phyloP scores from a whole-genome alignment of 164 flowering plant species.

The Dillenia turbinata region DNA sequence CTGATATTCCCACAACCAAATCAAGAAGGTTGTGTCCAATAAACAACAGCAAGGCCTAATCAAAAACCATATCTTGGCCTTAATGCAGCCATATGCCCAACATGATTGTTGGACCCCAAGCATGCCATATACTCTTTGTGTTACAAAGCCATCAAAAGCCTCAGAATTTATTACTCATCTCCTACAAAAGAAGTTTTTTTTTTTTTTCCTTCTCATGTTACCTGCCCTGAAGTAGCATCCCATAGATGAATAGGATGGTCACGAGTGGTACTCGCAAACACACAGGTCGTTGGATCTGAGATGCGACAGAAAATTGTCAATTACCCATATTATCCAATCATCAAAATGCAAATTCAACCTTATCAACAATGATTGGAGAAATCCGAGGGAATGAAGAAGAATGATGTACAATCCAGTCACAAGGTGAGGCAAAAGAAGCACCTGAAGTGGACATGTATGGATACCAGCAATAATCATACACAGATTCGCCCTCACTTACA shows the following conservation, averaged over 20 bases:
- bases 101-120: too few relatives aligned
- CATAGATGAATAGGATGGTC: conserved; percentile 99
- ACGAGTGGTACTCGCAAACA: conserved; percentile 86
- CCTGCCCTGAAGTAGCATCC: conserved; percentile 94
- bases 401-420: background rate
- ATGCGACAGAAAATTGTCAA: background rate
- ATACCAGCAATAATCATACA: conserved; percentile 96
- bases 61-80: too few relatives aligned
- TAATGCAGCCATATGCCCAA: too few relatives aligned
- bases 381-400: background rate
- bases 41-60: too few relatives aligned
- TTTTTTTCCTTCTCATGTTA: conserved; percentile 3
- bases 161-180: too few relatives aligned
- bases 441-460: conserved; percentile 95
- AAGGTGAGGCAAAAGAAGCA: conserved; percentile 15
- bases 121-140: too few relatives aligned
- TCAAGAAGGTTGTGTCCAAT: too few relatives aligned
- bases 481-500: conserved; percentile 79
- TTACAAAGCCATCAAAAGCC: too few relatives aligned
- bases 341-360: background rate
- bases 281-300: conserved; percentile 80
- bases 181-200: too few relatives aligned
- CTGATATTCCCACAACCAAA: too few relatives aligned
- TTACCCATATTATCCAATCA: background rate
- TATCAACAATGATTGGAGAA: background rate